Base-by-base conservation (phyloP, 1,284 basidiomycete species). In the Boletus sp. region DNA sequence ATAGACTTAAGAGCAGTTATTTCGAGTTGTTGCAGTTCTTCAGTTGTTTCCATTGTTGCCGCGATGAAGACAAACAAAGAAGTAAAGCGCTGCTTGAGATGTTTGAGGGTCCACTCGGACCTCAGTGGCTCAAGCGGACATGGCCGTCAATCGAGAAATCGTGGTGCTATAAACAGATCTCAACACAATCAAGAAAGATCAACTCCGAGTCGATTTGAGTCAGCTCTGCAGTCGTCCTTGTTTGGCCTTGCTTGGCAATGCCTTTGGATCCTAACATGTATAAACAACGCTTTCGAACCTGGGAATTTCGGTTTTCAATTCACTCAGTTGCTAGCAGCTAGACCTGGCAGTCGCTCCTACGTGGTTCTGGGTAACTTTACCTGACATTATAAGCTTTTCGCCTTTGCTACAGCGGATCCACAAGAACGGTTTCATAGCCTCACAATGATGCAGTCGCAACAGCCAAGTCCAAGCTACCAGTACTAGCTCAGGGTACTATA, bases 1-100 rank as follows among this genome's bases (percentile, higher is more conserved):
- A 90, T 90, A 52, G 86, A 83, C 66, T 81, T 34, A 12, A 90
- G 73, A 36, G 80, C 84, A 43, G 81, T 84, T 57, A 89, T 84
- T 74, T 90, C 87, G 54, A 78, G 69, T 56, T 81, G 73, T 69
- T 89, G 86, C 63, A 75, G 71, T 72, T 86, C 82, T 70, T 84
- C 80, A 54, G 76, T 74, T 54, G 79, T 74, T 67, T 85, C 84
- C 85, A 88, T 87, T 40, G 50, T 51, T 26, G 34, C 7, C 20
- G 26, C 42, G 39, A 49, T 50, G 51, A 49, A 54, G 45, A 55
- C 50, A 54, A 55, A 47, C 52, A 54, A 54, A 54, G 46, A 49
- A 48, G 43, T 32, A 48, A 45, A 48, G 46, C 33, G 53, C 27
- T 56, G 47, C 58, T 72, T 72, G 72, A 75, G 69, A 64, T 75